These are phyloP conservation scores for Exsudoporus frostii DNA, from an alignment of 768 basidiomycete genomes.

Conservation along the genomic window DNA sequence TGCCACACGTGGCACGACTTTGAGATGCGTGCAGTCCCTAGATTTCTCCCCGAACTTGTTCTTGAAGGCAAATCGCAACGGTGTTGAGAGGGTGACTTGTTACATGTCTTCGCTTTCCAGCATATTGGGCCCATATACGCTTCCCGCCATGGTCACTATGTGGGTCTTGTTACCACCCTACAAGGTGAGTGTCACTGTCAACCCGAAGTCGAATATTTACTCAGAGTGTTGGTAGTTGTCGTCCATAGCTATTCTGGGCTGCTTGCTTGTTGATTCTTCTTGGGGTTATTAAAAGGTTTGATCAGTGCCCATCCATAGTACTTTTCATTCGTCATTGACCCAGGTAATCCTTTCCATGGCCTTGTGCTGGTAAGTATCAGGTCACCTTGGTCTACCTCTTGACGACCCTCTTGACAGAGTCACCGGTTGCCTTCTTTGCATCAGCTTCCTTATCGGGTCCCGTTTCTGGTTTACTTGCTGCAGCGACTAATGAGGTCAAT, in stretches of 20 bases:
- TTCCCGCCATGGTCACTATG: slow-evolving; percentile 58
- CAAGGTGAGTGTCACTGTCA: slow-evolving; percentile 44
- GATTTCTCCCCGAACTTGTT: slow-evolving; percentile 55
- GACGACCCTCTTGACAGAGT: slow-evolving; percentile 23
- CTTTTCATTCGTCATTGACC: slow-evolving; percentile 1
- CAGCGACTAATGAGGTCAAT: slow-evolving; percentile 55
- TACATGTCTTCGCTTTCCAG: slow-evolving; percentile 16
- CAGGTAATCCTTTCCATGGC: slow-evolving; percentile 57
- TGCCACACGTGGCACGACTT: not conserved
- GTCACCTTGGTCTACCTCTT: not conserved
- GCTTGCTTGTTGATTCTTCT: slow-evolving; percentile 44
- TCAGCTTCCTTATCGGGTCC: slow-evolving; percentile 54
- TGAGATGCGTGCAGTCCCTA: slow-evolving; percentile 39
- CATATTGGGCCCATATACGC: slow-evolving; percentile 47
- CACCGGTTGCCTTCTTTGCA: slow-evolving; percentile 38
- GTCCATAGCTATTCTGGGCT: slow-evolving; percentile 52
- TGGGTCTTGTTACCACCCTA: slow-evolving; percentile 65
- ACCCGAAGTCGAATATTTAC: not conserved
- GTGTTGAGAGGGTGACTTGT: not conserved
- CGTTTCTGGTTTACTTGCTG: slow-evolving; percentile 62
- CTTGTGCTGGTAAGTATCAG: slow-evolving; percentile 38
- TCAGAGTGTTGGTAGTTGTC: slow-evolving; percentile 31
- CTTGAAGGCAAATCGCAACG: slow-evolving; percentile 37
- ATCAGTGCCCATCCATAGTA: not conserved
- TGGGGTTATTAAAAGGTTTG: slow-evolving; percentile 59